Conservation (phyloP, 495 filamentous ascomycete species). For the Daldinia bambusicola region DNA sequence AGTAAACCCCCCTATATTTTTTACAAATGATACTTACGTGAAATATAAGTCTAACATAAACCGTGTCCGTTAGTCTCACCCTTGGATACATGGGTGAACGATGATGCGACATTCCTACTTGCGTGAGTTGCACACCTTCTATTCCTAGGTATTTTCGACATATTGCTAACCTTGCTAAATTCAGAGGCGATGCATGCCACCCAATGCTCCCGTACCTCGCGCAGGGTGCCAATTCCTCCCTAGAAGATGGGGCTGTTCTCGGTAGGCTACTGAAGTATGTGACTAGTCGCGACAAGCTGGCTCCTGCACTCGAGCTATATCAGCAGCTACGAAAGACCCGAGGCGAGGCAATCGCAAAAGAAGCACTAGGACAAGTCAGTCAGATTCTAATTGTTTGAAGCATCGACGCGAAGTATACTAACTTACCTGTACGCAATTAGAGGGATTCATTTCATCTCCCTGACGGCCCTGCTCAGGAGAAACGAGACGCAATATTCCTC, state of each 20-base stretch:
- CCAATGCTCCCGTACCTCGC: slow-evolving; percentile 76
- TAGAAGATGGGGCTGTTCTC: slow-evolving; percentile 66
- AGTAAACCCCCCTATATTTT: slow-evolving; percentile 17
- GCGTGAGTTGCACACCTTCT: slow-evolving; percentile 32
- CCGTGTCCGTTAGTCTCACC: slow-evolving; percentile 28
- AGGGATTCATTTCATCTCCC: slow-evolving; percentile 68
- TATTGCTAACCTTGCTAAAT: slow-evolving; percentile 11
- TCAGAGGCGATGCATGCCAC: slow-evolving; percentile 69
- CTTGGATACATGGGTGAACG: slow-evolving; percentile 54
- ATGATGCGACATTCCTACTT: slow-evolving; percentile 55
- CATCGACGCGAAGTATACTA: slow-evolving; percentile 45
- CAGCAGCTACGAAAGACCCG: slow-evolving; percentile 69
- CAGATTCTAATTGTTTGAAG: neutral
- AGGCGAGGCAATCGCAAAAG: slow-evolving; percentile 66
- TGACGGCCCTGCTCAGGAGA: slow-evolving; percentile 65
- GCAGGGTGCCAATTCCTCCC: slow-evolving; percentile 65
- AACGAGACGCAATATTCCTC: slow-evolving; percentile 61
- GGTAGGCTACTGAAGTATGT: slow-evolving; percentile 65
- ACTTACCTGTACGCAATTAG: slow-evolving; percentile 58
- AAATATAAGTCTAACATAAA: slow-evolving; percentile 16
- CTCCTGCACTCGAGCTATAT: slow-evolving; percentile 63
- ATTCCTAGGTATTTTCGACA: neutral
- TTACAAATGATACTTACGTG: neutral
- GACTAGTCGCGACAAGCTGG: slow-evolving; percentile 54
- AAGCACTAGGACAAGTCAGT: slow-evolving; percentile 44